Evolutionary conservation across 116 monocot genomes (phyloP), one percentile per base, ranked within the genome.

Genomic region (Thalassia testudinum): DNA sequence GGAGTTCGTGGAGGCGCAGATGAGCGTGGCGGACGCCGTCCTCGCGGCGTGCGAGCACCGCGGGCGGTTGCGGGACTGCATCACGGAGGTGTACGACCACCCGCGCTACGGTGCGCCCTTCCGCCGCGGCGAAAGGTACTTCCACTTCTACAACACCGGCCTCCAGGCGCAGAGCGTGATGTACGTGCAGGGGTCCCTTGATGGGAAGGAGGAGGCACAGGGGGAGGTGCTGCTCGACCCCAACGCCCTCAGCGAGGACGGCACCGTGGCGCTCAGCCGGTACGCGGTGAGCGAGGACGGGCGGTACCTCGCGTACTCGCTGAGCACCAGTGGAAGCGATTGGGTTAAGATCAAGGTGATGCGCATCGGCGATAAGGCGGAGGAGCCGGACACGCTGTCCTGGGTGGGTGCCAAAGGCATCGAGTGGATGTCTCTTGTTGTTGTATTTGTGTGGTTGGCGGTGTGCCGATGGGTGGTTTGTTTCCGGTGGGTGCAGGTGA

Each of bases 101-200:
- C 80, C 86, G 14, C 73, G 86, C 2, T 67, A 62, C 34, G 71
- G 52, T 11, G 68, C 72, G n/a, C 92, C 83, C 4, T 74, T 61
- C 49, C 68, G 69, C 66, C 53, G 72, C 0, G 86, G 77, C 7
- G 63, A 58, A 16, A 86, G 72, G 57, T 83, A 80, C 47, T 79
- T 92, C 75, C 80, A 77, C 65, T 70, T 70, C 38, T 77, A 78
- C 47, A 92, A 92, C 74, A 65, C 77, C 27, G 86, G 92, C 1
- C 86, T 86, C 12, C 92, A 99, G 54, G 72, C 86, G 1, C 99
- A 90, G 62, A 86, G 75, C 57, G 91, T 86, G 15, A 67, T 99
- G 25, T 80, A 71, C 49, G 70, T 83, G 15, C 90, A 80, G 72
- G 56, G 69, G 19, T 70, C 67, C 24, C 61, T 78, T 64, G 72